Conservation (phyloP, 805 yeast genomes). For the Cyberlindnera mycetangii region DNA sequence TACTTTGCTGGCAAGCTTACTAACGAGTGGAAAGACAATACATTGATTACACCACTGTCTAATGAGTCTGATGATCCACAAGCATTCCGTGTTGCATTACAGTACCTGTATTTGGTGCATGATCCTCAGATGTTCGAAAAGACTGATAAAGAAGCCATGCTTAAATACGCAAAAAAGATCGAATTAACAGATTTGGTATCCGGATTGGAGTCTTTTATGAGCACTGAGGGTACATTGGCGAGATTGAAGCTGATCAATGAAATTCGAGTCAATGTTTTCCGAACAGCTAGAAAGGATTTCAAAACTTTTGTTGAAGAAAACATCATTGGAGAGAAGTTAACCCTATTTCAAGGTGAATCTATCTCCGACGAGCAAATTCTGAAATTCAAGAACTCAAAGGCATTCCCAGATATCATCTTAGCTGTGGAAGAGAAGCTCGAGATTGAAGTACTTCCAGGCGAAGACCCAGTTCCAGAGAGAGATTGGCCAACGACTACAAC, state of each 20-base stretch:
- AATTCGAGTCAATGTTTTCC: conserved; percentile 20
- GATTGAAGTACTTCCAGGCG: conserved; percentile 6
- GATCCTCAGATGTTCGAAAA: conserved; percentile 37
- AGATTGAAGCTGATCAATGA: conserved; percentile 33
- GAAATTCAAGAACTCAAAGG: conserved; percentile 16
- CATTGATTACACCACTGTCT: conserved; percentile 20
- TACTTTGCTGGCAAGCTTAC: conserved; percentile 29
- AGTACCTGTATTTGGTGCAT: conserved; percentile 37
- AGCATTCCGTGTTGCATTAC: conserved; percentile 27
- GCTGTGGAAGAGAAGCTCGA: conserved; percentile 34
- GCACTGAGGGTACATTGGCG: conserved; percentile 29
- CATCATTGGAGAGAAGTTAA: conserved; percentile 20
- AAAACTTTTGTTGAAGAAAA: conserved; percentile 15
- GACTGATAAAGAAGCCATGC: conserved; percentile 30
- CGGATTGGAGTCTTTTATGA: conserved; percentile 31
- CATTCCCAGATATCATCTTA: conserved; percentile 48
- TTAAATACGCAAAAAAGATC: conserved; percentile 33
- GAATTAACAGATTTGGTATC: conserved; percentile 36
- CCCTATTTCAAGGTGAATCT: not conserved
- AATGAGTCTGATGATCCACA: conserved; percentile 17
- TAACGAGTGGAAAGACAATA: conserved; percentile 25
- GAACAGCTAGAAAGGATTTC: conserved; percentile 23
- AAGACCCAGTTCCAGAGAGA: conserved; percentile 9
- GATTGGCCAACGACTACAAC: conserved; percentile 11
- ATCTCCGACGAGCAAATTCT: conserved; percentile 11